Conservation (phyloP, 495 filamentous ascomycete species). For the Penicillium silybi region DNA sequence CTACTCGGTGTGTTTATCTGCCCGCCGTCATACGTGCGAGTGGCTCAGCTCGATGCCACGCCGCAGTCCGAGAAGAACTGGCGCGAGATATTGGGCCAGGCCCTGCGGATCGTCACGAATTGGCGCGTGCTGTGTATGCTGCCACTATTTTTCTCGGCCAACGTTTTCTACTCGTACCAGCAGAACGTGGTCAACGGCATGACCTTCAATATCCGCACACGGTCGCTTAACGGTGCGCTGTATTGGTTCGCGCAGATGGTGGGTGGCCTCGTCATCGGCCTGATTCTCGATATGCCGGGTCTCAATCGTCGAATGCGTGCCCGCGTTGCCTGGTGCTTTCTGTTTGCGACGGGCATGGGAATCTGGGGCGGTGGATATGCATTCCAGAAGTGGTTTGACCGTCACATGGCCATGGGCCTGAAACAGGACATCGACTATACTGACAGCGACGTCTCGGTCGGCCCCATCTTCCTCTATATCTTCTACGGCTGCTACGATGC, state of each 20-base stretch:
- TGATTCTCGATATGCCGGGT: constrained; percentile 41
- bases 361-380: constrained; percentile 55
- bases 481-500: constrained; percentile 53
- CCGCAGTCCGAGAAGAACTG: constrained; percentile 28
- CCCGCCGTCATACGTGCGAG: constrained; percentile 47
- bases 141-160: constrained; percentile 58
- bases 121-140: constrained; percentile 45
- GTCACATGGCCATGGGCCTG: constrained; percentile 22
- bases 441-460: constrained; percentile 30
- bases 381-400: constrained; percentile 43
- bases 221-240: constrained; percentile 48
- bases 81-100: constrained; percentile 49
- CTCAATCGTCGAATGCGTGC: constrained; percentile 41
- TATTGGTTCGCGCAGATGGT: constrained; percentile 56
- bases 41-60: constrained; percentile 17
- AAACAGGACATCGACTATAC: constrained; percentile 42
- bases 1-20: constrained; percentile 51
- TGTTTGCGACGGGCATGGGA: constrained; percentile 44
- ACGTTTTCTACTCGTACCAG: constrained; percentile 77
- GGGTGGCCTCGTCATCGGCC: constrained; percentile 47
- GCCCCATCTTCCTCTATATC: constrained; percentile 53
- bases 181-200: constrained; percentile 53
- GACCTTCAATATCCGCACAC: constrained; percentile 47
- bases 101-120: constrained; percentile 41
- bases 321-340: constrained; percentile 39